Percentiles rank a stretch among this genome's conserved stretches.
phyloP scores from a whole-genome alignment of 1,284 basidiomycete species.

The Marasmius sp. region DNA sequence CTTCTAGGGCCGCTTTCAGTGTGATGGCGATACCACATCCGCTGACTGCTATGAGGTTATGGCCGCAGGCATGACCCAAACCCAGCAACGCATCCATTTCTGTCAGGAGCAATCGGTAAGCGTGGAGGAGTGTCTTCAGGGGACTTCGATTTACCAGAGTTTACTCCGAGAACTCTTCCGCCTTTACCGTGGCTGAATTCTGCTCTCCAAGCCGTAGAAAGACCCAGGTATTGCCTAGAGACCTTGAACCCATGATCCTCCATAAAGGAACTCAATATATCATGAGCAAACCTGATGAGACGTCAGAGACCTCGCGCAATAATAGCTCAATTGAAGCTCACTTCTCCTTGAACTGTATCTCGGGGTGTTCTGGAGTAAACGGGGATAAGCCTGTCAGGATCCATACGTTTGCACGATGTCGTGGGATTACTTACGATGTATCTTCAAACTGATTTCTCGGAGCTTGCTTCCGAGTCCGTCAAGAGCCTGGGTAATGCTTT shows the following conservation, averaged over 20 bases:
- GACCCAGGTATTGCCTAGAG: slow-evolving; percentile 56
- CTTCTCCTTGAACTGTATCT: slow-evolving; percentile 57
- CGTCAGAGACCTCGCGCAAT: neutral
- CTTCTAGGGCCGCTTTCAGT: slow-evolving; percentile 64
- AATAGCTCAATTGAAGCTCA: slow-evolving; percentile 25
- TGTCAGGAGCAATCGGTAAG: slow-evolving; percentile 2
- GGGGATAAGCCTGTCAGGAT: neutral
- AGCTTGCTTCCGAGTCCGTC: slow-evolving; percentile 46
- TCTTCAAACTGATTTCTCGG: slow-evolving; percentile 53
- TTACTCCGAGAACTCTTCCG: slow-evolving; percentile 68
- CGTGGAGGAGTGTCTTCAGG: neutral
- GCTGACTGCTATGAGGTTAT: slow-evolving; percentile 83
- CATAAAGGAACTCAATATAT: slow-evolving; percentile 56
- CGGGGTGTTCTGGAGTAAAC: slow-evolving; percentile 48
- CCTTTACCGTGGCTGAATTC: slow-evolving; percentile 60
- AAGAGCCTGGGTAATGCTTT: slow-evolving; percentile 44
- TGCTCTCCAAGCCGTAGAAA: slow-evolving; percentile 80
- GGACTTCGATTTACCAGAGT: slow-evolving; percentile 43
- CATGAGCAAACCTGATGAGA: slow-evolving; percentile 53
- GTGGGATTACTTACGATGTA: slow-evolving; percentile 48
- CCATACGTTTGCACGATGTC: neutral
- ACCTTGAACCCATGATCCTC: slow-evolving; percentile 61
- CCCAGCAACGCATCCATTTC: slow-evolving; percentile 65
- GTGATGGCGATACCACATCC: slow-evolving; percentile 79
- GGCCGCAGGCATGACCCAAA: slow-evolving; percentile 76